Percentiles rank a stretch among this genome's conserved stretches.
Evolutionary conservation across 2,329 filamentous ascomycete genomes (phyloP).

Genomic region (Westerdykella sp.): DNA sequence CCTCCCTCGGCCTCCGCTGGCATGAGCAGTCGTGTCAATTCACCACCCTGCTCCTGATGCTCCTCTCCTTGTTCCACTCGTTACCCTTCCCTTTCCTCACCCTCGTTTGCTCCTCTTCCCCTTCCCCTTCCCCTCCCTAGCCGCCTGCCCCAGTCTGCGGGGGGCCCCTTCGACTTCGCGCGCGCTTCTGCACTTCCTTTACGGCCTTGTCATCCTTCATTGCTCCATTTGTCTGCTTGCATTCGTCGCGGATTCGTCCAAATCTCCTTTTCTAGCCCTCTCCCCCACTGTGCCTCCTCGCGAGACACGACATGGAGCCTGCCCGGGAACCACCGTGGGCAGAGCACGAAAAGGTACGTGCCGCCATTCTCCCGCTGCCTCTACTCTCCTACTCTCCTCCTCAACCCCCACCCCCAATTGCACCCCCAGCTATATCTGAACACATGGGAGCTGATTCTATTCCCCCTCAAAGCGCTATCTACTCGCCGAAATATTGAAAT

Average conservation of each 20-base stretch:
- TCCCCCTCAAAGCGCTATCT: conserved; percentile 33
- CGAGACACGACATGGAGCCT: conserved; percentile 37
- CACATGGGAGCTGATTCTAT: conserved; percentile 6
- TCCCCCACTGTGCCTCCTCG: conserved; percentile 18
- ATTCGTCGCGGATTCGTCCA: conserved; percentile 20
- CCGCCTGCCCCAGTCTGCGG: conserved; percentile 18
- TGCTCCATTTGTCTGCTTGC: conserved; percentile 34
- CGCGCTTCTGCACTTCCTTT: conserved; percentile 27
- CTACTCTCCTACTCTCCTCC: conserved; percentile 1
- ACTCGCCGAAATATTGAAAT: conserved; percentile 49
- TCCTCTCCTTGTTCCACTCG: conserved; percentile 19
- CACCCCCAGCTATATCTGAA: not conserved
- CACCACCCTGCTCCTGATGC: conserved; percentile 17
- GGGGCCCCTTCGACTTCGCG: conserved; percentile 17
- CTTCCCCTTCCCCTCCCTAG: conserved; percentile 2
- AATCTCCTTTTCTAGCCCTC: conserved; percentile 26
- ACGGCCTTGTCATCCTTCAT: conserved; percentile 29
- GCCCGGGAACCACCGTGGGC: conserved; percentile 40
- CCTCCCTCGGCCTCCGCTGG: conserved; percentile 18
- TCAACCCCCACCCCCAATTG: conserved; percentile 2
- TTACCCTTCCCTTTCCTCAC: conserved; percentile 24
- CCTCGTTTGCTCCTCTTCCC: conserved; percentile 22
- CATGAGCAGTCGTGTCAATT: conserved; percentile 13
- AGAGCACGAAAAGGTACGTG: conserved; percentile 44
- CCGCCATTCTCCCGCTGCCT: conserved; percentile 5